phyloP scores from a whole-genome alignment of 345 rosid species.

The Capsella bursapastoris region DNA sequence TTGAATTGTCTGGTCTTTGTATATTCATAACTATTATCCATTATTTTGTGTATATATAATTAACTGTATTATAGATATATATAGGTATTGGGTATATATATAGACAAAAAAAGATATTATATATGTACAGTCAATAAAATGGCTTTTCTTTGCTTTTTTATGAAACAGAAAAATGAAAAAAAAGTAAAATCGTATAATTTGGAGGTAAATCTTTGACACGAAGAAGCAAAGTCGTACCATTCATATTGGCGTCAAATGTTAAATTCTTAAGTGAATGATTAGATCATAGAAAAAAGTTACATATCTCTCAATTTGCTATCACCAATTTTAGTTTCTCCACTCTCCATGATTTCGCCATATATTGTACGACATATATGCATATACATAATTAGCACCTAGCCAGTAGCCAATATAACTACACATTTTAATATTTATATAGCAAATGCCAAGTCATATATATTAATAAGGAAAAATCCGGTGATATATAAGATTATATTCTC shows the following conservation, averaged over 20 bases:
- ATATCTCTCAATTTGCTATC: slow-evolving; percentile 12
- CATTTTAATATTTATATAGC: not conserved
- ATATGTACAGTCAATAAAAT: not conserved
- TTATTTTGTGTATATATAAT: not conserved
- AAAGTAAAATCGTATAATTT: slow-evolving; percentile 2
- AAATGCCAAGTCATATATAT: not conserved
- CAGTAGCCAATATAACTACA: not conserved
- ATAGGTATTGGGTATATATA: too few relatives aligned
- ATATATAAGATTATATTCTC: not conserved
- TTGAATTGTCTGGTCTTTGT: slow-evolving; percentile 3
- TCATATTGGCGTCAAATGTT: slow-evolving; percentile 20
- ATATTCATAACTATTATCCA: slow-evolving; percentile 2
- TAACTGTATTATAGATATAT: not conserved
- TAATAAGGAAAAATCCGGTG: not conserved
- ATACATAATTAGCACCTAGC: not conserved
- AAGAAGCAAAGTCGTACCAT: slow-evolving; percentile 34
- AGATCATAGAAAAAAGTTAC: slow-evolving; percentile 24
- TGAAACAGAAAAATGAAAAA: not conserved
- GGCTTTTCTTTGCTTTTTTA: not conserved
- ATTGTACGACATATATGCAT: not conserved
- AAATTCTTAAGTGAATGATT: slow-evolving; percentile 19
- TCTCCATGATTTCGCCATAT: slow-evolving; percentile 22
- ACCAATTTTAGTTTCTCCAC: slow-evolving; percentile 26
- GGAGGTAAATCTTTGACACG: slow-evolving; percentile 29
- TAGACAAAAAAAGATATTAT: too few relatives aligned